Conservation (phyloP, 768 basidiomycete genomes). For the Dioszegia crocea region DNA sequence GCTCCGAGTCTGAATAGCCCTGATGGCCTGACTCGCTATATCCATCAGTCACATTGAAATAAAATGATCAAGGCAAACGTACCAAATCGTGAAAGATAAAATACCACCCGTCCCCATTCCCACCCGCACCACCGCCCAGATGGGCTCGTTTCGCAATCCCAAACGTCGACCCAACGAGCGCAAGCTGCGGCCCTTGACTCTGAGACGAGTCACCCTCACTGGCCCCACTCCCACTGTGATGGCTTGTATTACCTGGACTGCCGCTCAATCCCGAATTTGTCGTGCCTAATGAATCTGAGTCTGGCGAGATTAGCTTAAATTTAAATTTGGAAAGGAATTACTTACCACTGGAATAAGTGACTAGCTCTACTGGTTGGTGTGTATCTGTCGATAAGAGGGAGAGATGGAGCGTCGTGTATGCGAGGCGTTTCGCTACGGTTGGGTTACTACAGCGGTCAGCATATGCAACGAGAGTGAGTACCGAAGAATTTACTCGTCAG, state of each 20-base stretch:
- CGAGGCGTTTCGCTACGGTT: background rate
- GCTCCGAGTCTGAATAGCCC: background rate
- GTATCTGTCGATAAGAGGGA: background rate
- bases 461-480: background rate
- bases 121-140: background rate
- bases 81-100: conserved; percentile 9
- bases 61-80: too few species aligned
- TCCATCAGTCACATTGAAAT: background rate
- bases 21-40: conserved; percentile 1
- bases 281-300: too few species aligned
- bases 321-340: too few species aligned
- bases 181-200: background rate
- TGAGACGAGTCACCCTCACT: background rate
- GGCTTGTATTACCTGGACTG: too few species aligned
- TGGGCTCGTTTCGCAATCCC: background rate
- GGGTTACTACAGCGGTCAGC: background rate
- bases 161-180: conserved; percentile 1
- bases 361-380: background rate
- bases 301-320: too few species aligned
- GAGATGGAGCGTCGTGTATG: conserved; percentile 2
- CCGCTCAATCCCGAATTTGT: too few species aligned
- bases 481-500: background rate
- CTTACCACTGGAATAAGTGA: background rate
- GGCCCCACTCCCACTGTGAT: too few species aligned
- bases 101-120: background rate